A percentile compares a stretch with the other conserved stretches of the same genome.
Conservation (phyloP, 148 eudicot species). For the Mesembryanthemum crystallinum region DNA sequence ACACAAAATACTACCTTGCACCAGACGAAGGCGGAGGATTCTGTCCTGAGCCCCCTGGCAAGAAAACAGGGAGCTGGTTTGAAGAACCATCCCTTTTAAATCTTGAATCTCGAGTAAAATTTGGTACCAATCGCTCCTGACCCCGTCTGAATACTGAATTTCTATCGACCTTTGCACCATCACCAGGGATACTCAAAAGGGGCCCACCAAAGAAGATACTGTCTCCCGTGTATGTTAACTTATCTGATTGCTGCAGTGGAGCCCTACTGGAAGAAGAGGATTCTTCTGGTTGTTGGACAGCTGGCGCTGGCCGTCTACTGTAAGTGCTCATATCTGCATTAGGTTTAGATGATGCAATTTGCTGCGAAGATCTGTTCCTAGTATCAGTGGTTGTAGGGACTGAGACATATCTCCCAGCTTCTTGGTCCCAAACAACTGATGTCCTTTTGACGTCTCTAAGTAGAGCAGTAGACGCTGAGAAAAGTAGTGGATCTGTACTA, state of each 20-base stretch:
- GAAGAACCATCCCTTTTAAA: conserved; percentile 72
- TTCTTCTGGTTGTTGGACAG: conserved; percentile 39
- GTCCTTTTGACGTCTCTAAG: conserved; percentile 76
- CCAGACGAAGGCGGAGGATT: conserved; percentile 41
- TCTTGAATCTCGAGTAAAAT: conserved; percentile 65
- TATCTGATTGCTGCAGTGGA: conserved; percentile 53
- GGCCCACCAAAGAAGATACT: conserved; percentile 98
- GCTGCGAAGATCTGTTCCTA: conserved; percentile 39
- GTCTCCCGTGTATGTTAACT: conserved; percentile 72
- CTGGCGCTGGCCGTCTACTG: conserved; percentile 29
- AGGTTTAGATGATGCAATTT: conserved; percentile 30
- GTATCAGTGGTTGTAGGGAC: conserved; percentile 64
- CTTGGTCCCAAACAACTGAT: conserved; percentile 95
- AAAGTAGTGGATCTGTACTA: conserved; percentile 44
- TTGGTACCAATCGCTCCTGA: conserved; percentile 40
- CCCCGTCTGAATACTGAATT: conserved; percentile 49
- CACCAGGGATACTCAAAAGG: conserved; percentile 51
- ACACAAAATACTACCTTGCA: conserved; percentile 19
- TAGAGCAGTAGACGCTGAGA: conserved; percentile 45
- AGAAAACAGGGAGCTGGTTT: conserved; percentile 87
- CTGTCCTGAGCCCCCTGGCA: conserved; percentile 50
- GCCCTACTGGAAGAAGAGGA: conserved; percentile 36
- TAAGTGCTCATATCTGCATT: conserved; percentile 33
- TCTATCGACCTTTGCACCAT: conserved; percentile 39
- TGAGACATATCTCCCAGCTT: conserved; percentile 90